Conservation (phyloP, 371 early-diverging fungal genomes). For the Lichtheimia hyalospora region DNA sequence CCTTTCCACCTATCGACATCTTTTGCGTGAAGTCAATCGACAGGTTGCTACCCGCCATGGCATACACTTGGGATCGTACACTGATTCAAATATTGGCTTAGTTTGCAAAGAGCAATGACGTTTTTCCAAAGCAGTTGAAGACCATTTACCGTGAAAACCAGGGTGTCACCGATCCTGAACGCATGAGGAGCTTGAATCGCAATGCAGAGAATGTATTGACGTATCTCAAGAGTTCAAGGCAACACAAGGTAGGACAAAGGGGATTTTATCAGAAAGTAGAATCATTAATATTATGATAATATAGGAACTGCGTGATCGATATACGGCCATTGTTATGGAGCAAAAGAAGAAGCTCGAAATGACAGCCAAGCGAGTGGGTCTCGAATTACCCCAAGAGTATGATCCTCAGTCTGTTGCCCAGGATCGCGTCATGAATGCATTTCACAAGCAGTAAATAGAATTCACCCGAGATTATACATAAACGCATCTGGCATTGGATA, state of each 20-base stretch:
- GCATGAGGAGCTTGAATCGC: constrained; percentile 26
- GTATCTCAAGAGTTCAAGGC: constrained; percentile 38
- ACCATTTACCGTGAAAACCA: constrained; percentile 34
- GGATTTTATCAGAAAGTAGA: no score
- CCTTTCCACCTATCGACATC: constrained; percentile 28
- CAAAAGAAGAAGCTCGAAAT: constrained; percentile 50
- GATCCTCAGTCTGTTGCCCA: constrained; percentile 18
- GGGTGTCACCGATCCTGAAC: constrained; percentile 29
- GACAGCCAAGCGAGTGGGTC: constrained; percentile 49
- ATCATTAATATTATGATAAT: background rate
- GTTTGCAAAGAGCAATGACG: constrained; percentile 41
- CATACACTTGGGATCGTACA: background rate
- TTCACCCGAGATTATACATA: background rate
- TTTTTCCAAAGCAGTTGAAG: constrained; percentile 36
- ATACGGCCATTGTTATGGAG: constrained; percentile 44
- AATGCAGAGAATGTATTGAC: constrained; percentile 46
- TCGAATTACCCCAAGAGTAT: constrained; percentile 42
- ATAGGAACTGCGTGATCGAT: constrained; percentile 41
- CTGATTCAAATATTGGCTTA: constrained; percentile 3
- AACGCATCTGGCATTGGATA: no score
- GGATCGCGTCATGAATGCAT: constrained; percentile 16
- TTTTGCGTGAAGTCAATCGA: constrained; percentile 40
- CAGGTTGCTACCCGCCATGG: constrained; percentile 26
- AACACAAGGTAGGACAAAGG: constrained; percentile 48
- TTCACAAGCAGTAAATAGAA: constrained; percentile 10